These are phyloP conservation scores for Asterella californica DNA, from an alignment of 225 moss, liverwort and hornwort genomes.

Conservation along the genomic window DNA sequence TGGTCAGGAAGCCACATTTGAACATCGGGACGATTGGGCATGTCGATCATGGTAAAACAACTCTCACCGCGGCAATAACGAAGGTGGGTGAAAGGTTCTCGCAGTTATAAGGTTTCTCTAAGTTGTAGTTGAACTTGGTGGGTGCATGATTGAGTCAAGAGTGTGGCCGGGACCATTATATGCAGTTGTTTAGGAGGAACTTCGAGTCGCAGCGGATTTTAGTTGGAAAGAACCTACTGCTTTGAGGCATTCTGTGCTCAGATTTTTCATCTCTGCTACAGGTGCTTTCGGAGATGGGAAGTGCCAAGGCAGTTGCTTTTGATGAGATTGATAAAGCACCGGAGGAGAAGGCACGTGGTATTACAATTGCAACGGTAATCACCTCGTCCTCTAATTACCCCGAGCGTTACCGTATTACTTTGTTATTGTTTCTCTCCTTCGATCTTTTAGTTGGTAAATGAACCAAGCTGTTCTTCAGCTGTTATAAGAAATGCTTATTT, in stretches of 20 bases:
- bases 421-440: not conserved
- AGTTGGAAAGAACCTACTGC: not conserved
- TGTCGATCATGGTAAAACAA: constrained; percentile 91
- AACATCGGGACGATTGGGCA: constrained; percentile 93
- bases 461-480: not conserved
- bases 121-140: not conserved
- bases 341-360: constrained; percentile 86
- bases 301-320: constrained; percentile 74
- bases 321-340: constrained; percentile 83
- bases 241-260: not conserved
- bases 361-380: constrained; percentile 78
- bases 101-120: not conserved
- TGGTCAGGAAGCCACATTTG: constrained; percentile 61
- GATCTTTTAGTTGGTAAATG: not conserved
- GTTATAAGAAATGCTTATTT: not conserved
- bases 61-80: constrained; percentile 81
- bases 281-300: constrained; percentile 68
- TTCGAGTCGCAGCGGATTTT: not conserved
- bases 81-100: constrained; percentile 52
- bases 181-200: not conserved
- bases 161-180: not conserved
- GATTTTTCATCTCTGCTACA: constrained; percentile 17
- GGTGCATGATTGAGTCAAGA: not conserved
- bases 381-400: not conserved
- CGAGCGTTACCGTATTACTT: not conserved